Evolutionary conservation across 2,329 filamentous ascomycete genomes (phyloP).

Genomic region (Trichoderma polysporum): DNA sequence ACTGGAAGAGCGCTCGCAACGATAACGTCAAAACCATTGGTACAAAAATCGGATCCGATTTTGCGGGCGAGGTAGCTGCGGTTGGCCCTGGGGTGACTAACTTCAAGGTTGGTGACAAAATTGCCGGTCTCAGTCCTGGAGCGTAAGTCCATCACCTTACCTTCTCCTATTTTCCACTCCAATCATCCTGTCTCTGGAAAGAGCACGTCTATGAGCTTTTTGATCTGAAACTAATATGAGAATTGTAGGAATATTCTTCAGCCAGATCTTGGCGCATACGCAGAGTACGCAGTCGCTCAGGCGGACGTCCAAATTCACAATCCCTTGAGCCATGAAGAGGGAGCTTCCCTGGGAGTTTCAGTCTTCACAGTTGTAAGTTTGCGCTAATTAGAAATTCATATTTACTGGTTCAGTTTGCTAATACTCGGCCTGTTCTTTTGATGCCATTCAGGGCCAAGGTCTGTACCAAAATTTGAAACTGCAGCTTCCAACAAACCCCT

Average conservation of each 20-base stretch:
- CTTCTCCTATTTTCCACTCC: background rate
- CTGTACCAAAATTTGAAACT: constrained; percentile 48
- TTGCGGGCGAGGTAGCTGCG: constrained; percentile 46
- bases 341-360: constrained; percentile 43
- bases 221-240: background rate
- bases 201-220: background rate
- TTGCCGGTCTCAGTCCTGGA: constrained; percentile 44
- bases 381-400: background rate
- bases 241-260: constrained; percentile 22
- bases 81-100: constrained; percentile 43
- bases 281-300: constrained; percentile 40
- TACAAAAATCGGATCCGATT: constrained; percentile 44
- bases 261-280: constrained; percentile 46
- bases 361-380: constrained; percentile 38
- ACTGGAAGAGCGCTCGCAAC: constrained; percentile 35
- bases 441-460: constrained; percentile 27
- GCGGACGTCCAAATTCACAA: constrained; percentile 44
- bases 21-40: constrained; percentile 19
- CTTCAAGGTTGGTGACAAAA: constrained; percentile 49
- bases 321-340: constrained; percentile 49
- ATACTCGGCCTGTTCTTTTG: background rate
- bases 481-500: constrained; percentile 44
- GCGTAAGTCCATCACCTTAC: background rate
- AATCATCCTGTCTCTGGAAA: background rate
- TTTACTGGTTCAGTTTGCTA: background rate